Evolutionary conservation across 768 basidiomycete genomes (phyloP).

Genomic region (Termitomyces heimii): DNA sequence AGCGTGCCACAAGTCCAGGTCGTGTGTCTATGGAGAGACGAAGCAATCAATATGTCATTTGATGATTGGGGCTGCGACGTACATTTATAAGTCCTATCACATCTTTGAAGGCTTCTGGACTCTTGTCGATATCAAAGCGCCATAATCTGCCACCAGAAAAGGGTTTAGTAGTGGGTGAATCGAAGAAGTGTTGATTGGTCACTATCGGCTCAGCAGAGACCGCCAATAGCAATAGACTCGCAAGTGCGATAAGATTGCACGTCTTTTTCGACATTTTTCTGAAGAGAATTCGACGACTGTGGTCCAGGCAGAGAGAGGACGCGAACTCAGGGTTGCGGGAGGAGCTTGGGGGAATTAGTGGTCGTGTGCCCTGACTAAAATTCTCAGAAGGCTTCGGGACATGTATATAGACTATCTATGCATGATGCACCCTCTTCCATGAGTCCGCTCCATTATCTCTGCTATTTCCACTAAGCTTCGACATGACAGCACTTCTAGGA

Average conservation of each 20-base stretch:
- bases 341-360: not conserved
- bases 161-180: slow-evolving; percentile 1
- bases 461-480: no score
- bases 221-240: slow-evolving; percentile 13
- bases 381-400: not conserved
- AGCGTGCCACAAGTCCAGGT: slow-evolving; percentile 50
- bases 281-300: not conserved
- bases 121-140: slow-evolving; percentile 10
- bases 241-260: slow-evolving; percentile 5
- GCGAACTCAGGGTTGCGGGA: not conserved
- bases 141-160: slow-evolving; percentile 12
- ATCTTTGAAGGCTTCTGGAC: slow-evolving; percentile 2
- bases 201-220: slow-evolving; percentile 3
- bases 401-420: not conserved
- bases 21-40: slow-evolving; percentile 26
- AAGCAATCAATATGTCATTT: not conserved
- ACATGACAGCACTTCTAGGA: no score
- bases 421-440: no score
- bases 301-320: not conserved
- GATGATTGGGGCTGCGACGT: not conserved
- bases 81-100: slow-evolving; percentile 12
- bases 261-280: slow-evolving; percentile 4
- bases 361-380: not conserved
- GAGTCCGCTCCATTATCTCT: no score
- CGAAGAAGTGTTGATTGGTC: slow-evolving; percentile 11